Evolutionary conservation across 2,329 filamentous ascomycete species (phyloP), one percentile per base, ranked within the genome.

Genomic region (Aspergillus brasiliensis): DNA sequence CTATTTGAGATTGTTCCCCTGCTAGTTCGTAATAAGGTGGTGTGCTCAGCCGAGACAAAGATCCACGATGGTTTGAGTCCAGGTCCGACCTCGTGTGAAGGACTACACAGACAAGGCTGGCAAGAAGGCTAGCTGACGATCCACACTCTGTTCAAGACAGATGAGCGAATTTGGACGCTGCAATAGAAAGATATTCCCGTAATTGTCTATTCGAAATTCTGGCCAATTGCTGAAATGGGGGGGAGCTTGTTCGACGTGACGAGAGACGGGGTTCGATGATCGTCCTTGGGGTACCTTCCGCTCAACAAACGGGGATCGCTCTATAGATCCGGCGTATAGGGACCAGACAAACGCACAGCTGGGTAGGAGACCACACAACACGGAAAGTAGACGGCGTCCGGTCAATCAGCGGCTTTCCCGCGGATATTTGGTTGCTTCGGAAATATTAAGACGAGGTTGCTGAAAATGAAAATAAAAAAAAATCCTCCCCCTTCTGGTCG

Each of bases 41-140:
- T 65, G 62, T 53, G 46, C 56, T 68, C 63, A 69, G 63, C 67
- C 66, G 67, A 69, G 66, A 69, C 67, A 69, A 59, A 56, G 64
- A 61, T 66, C 65, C 66, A 68, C 65, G 64, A 59, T 60, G 57
- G 34, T 58, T 52, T 65, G 52, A 52, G 60, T 61, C 62, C 60
- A 59, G 60, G 57, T 65, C 58, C 47, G 55, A 53, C 51, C 44
- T 58, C 34, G 47, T 49, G 38, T 21, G 38, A 58, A 52, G 57
- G 58, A 17, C 48, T 60, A 61, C 21, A 38, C 34, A 55, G 49
- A 49, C 49, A 49, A 56, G 58, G 60, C 61, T 63, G 59, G 56
- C 48, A 56, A 59, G 34, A 52, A 15, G 52, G 55, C 61, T 37
- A 53, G 48, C 17, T 38, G 34, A 44, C 58, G 54, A 44, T 64